Conservation (phyloP, 2,329 filamentous ascomycete species). For the Pseudogymnoascus pannorum region DNA sequence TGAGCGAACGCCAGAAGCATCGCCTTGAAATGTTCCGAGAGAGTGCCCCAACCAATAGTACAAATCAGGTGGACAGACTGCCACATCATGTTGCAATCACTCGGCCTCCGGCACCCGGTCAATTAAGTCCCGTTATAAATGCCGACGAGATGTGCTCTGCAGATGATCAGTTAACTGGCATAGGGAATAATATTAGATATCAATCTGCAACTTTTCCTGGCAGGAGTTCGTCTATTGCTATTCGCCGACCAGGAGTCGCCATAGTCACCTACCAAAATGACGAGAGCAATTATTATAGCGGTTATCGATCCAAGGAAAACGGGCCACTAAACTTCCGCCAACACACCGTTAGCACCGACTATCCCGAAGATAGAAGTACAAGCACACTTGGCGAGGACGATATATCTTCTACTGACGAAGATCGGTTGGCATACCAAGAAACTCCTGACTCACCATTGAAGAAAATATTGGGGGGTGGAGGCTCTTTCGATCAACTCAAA, state of each 20-base stretch:
- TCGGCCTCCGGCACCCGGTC: not conserved
- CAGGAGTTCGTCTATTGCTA: not conserved
- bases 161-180: not conserved
- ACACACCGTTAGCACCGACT: not conserved
- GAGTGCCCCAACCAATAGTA: not conserved
- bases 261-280: not conserved
- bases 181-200: not conserved
- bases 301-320: not conserved
- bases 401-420: not conserved
- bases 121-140: not conserved
- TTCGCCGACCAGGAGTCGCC: not conserved
- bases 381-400: not conserved
- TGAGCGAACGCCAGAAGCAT: constrained; percentile 4
- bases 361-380: constrained; percentile 2
- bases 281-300: not conserved
- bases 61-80: not conserved
- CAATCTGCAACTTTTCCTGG: constrained; percentile 1
- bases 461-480: not conserved
- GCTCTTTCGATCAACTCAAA: not conserved
- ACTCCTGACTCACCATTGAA: not conserved
- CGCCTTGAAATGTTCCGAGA: constrained; percentile 5
- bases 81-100: constrained; percentile 5
- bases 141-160: not conserved
- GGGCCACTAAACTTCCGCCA: not conserved
- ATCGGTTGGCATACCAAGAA: not conserved